A percentile compares a stretch with the other conserved stretches of the same genome.
Conservation (phyloP, 129 eudicot species). For the Heracleum sosnowskyi region DNA sequence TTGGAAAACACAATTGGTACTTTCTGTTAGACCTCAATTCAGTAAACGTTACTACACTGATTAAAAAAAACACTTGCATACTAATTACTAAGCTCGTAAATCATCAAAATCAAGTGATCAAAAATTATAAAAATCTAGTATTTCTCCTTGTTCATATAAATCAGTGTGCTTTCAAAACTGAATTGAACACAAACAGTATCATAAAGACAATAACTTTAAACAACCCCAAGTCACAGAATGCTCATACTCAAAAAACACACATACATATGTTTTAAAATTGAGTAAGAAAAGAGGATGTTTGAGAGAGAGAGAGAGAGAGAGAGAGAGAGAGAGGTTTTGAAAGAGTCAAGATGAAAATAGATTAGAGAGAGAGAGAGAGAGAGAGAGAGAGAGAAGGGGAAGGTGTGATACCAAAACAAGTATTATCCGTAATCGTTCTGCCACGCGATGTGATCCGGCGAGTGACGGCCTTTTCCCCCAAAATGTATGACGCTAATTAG, state of each 20-base stretch:
- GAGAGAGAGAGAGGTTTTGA: neutral
- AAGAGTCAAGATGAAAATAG: neutral
- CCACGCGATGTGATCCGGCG: slow-evolving; percentile 31
- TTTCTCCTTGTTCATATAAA: no score
- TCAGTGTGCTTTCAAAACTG: neutral
- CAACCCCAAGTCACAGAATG: no score
- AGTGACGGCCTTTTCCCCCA: slow-evolving; percentile 33
- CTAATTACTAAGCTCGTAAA: neutral
- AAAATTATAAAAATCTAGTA: no score
- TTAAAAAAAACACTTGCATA: neutral
- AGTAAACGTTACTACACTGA: neutral
- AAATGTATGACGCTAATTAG: slow-evolving; percentile 20
- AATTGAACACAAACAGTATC: neutral
- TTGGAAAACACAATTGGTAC: neutral
- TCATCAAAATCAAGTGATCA: neutral
- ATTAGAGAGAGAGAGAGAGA: neutral
- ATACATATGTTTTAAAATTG: neutral
- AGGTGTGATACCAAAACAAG: neutral
- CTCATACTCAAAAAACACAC: neutral
- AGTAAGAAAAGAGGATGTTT: neutral
- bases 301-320: neutral
- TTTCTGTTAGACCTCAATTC: neutral
- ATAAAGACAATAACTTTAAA: neutral
- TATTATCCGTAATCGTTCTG: neutral
- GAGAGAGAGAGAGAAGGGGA: slow-evolving; percentile 26